phyloP scores from a whole-genome alignment of 1,139 yeast genomes.

The Dujonia santamariae region DNA sequence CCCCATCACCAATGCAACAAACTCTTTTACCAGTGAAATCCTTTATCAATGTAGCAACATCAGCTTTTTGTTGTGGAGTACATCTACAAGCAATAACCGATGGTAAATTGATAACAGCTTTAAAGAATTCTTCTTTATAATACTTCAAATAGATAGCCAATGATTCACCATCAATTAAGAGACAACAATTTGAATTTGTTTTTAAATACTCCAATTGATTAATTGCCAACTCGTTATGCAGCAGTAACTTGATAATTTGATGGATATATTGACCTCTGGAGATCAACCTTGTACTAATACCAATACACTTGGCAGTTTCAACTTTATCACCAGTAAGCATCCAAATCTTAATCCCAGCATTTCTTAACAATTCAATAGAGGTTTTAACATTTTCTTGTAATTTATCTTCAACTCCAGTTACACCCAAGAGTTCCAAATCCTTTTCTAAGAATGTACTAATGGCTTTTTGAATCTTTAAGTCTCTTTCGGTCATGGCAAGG shows the following conservation, averaged over 20 bases:
- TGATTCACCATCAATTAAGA: conserved; percentile 93
- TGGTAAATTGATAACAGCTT: conserved; percentile 72
- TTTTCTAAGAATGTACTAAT: conserved; percentile 71
- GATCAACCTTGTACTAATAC: conserved; percentile 88
- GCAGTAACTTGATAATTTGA: conserved; percentile 63
- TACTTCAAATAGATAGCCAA: conserved; percentile 64
- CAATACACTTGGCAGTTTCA: conserved; percentile 96
- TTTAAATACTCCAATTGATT: conserved; percentile 69
- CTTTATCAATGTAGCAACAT: conserved; percentile 79
- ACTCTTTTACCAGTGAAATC: conserved; percentile 82
- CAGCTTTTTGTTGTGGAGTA: conserved; percentile 98
- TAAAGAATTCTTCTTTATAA: conserved; percentile 69
- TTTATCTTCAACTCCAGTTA: conserved; percentile 97
- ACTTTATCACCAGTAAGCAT: conserved; percentile 99
- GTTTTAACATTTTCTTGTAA: conserved; percentile 88
- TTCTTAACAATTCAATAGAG: conserved; percentile 85
- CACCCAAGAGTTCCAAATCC: conserved; percentile 81
- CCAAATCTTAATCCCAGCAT: conserved; percentile 98
- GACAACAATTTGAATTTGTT: conserved; percentile 67
- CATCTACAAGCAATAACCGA: conserved; percentile 97
- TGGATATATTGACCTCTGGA: conserved; percentile 93
- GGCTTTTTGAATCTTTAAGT: conserved; percentile 64
- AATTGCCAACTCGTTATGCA: conserved; percentile 61
- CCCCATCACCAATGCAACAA: conserved; percentile 99
- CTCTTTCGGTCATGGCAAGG: conserved; percentile 76